Conservation (phyloP, 2,329 filamentous ascomycete genomes). For the Beauveria asiatica region DNA sequence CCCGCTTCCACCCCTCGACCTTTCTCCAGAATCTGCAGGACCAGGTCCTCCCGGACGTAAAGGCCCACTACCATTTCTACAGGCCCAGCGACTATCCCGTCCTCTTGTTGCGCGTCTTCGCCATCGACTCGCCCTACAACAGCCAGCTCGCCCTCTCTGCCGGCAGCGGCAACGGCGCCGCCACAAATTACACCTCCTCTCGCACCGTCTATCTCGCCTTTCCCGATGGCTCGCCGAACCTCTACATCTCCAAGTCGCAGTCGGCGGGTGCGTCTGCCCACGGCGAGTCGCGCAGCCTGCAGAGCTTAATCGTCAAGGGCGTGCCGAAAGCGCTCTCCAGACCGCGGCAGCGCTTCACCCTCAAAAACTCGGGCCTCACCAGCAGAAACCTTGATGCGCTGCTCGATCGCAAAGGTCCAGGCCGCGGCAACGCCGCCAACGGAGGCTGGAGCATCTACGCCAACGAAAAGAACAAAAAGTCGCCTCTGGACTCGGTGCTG, state of each 20-base stretch:
- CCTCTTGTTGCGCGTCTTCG: slow-evolving; percentile 67
- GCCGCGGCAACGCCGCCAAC: slow-evolving; percentile 60
- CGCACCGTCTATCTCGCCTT: slow-evolving; percentile 74
- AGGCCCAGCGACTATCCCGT: slow-evolving; percentile 61
- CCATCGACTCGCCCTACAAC: slow-evolving; percentile 75
- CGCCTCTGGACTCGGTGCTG: slow-evolving; percentile 45
- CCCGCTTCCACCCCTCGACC: slow-evolving; percentile 70
- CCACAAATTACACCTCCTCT: slow-evolving; percentile 51
- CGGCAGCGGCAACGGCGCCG: slow-evolving; percentile 22
- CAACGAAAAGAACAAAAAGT: slow-evolving; percentile 47
- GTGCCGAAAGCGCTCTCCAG: slow-evolving; percentile 76
- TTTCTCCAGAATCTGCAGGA: slow-evolving; percentile 70
- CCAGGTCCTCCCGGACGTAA: slow-evolving; percentile 68
- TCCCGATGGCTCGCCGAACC: slow-evolving; percentile 67
- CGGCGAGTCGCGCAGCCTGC: slow-evolving; percentile 54
- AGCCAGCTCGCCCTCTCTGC: slow-evolving; percentile 40
- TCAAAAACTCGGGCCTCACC: slow-evolving; percentile 59
- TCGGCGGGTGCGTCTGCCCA: slow-evolving; percentile 31
- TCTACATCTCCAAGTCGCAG: slow-evolving; percentile 56
- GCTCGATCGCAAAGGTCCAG: slow-evolving; percentile 58
- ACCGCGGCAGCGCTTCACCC: slow-evolving; percentile 61
- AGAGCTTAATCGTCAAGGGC: slow-evolving; percentile 64
- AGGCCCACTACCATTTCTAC: slow-evolving; percentile 74
- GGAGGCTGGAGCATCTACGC: slow-evolving; percentile 77
- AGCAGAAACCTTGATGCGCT: slow-evolving; percentile 65